Evolutionary conservation across 2,329 filamentous ascomycete genomes (phyloP).

Genomic region (Grosmannia serpens): DNA sequence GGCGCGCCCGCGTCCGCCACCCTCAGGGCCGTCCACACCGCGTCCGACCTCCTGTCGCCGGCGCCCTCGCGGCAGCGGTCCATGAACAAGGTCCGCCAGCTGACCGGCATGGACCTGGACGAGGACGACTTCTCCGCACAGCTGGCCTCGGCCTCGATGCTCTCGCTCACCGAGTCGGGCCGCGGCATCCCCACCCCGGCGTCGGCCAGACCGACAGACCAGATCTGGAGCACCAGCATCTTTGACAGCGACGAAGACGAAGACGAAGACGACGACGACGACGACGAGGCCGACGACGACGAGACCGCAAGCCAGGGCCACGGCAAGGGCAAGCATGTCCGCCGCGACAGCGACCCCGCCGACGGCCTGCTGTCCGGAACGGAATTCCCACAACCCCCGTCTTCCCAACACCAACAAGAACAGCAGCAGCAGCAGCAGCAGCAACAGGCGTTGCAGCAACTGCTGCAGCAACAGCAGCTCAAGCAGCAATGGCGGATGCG

Average conservation of each 20-base stretch:
- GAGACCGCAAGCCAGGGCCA: neutral
- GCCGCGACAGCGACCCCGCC: neutral
- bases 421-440: neutral
- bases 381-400: neutral
- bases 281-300: conserved; percentile 2
- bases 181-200: neutral
- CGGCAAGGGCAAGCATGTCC: neutral
- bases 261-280: conserved; percentile 2
- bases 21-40: neutral
- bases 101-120: conserved; percentile 9
- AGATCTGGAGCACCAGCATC: conserved; percentile 10
- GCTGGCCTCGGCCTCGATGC: neutral
- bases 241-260: conserved; percentile 9
- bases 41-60: neutral
- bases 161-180: neutral
- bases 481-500: neutral
- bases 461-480: neutral
- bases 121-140: neutral
- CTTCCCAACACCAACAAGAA: neutral
- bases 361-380: neutral
- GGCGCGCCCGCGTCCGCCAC: neutral
- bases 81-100: conserved; percentile 8
- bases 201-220: neutral
- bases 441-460: neutral
- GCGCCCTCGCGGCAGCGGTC: conserved; percentile 6